Evolutionary conservation across 108 stramenopile species (phyloP).

Genomic region (Fragilariopsis cylindrus): DNA sequence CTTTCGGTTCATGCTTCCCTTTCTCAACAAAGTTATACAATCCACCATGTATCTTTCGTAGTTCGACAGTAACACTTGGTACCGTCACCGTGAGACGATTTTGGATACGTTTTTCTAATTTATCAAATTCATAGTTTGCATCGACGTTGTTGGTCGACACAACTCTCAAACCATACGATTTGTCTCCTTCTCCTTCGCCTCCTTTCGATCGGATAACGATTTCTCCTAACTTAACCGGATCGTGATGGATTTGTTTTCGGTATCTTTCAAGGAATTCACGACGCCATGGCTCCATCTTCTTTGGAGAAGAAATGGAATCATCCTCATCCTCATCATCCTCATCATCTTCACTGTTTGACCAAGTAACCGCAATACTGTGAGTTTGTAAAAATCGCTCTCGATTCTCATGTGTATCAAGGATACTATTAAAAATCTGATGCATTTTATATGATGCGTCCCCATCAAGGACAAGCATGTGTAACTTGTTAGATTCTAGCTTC

Average conservation of each 20-base stretch:
- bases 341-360: not conserved
- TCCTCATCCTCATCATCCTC: not conserved
- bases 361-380: conserved; percentile 11
- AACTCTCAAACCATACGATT: not conserved
- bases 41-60: conserved; percentile 21
- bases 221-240: conserved; percentile 27
- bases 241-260: conserved; percentile 25
- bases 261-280: conserved; percentile 33
- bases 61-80: not conserved
- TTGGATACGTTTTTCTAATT: not conserved
- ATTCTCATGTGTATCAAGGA: not conserved
- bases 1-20: conserved; percentile 15
- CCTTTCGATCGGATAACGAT: not conserved
- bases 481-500: conserved; percentile 1
- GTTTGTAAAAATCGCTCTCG: not conserved
- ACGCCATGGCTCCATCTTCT: conserved; percentile 22
- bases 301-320: not conserved
- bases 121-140: not conserved
- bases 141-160: not conserved
- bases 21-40: conserved; percentile 12
- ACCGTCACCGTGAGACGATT: not conserved
- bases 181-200: not conserved
- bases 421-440: conserved; percentile 28
- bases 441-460: conserved; percentile 14
- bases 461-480: conserved; percentile 41